These are phyloP conservation scores for Pyrenophora tritici-repentis DNA, from an alignment of 2,329 filamentous ascomycete genomes.

Conservation along the genomic window DNA sequence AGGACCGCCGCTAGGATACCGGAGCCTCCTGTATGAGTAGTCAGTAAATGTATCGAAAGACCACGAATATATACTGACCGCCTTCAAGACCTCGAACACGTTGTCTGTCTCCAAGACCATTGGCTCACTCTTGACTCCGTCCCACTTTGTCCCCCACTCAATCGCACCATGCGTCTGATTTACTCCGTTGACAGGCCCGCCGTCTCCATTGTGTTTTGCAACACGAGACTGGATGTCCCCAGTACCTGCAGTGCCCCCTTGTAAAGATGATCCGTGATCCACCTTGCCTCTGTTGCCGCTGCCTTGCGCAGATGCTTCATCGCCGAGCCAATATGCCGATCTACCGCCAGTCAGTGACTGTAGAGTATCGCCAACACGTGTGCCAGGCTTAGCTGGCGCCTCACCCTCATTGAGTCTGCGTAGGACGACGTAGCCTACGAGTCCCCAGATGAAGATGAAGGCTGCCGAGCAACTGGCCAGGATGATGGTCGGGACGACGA, in stretches of 20 bases:
- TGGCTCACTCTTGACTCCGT: slow-evolving; percentile 9
- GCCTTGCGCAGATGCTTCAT: slow-evolving; percentile 3
- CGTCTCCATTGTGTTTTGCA: neutral
- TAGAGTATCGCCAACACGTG: slow-evolving; percentile 23
- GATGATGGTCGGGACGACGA: slow-evolving; percentile 72
- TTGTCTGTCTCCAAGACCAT: slow-evolving; percentile 10
- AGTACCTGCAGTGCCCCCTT: slow-evolving; percentile 1
- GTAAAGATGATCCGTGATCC: neutral
- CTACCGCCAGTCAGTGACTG: slow-evolving; percentile 27
- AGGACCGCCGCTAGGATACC: slow-evolving; percentile 3
- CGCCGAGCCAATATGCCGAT: slow-evolving; percentile 18
- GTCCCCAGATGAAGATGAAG: slow-evolving; percentile 64
- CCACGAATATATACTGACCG: neutral
- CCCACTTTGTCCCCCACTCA: slow-evolving; percentile 24
- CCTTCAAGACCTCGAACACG: slow-evolving; percentile 14
- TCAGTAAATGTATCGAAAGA: neutral
- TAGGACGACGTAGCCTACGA: slow-evolving; percentile 62
- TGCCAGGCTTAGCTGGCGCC: slow-evolving; percentile 24
- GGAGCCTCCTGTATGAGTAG: slow-evolving; percentile 1
- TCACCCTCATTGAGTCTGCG: slow-evolving; percentile 31
- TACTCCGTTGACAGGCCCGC: slow-evolving; percentile 9
- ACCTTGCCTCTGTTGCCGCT: neutral
- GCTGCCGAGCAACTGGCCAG: slow-evolving; percentile 66
- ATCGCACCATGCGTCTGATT: slow-evolving; percentile 7
- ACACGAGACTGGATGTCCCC: slow-evolving; percentile 1